Evolutionary conservation across 1,284 basidiomycete genomes (phyloP), one percentile per base, ranked within the genome.

Genomic region (Coniferiporia sulphurascens): DNA sequence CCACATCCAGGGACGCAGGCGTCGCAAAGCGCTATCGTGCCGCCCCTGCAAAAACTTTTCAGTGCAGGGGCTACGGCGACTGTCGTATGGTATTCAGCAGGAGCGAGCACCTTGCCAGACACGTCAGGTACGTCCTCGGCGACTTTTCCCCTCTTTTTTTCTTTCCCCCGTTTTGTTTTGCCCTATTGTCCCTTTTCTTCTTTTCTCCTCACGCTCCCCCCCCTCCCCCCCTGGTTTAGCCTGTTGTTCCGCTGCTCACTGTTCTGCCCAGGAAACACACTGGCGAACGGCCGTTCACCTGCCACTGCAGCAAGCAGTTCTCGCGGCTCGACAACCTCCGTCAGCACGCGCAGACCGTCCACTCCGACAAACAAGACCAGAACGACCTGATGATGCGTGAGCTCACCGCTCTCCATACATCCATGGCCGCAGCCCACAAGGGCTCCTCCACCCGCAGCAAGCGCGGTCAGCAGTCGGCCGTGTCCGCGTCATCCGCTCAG

Each of bases 41-140:
- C 5, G 84, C 87, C 0, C 87, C 88, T 5, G 85, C 90, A 60
- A 97, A 96, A 77, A 91, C 95, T 61, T 98, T 97, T 73, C 91
- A 95, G 68, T 98, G 95, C 76, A 83, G 87, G 61, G 95, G 95
- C 8, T 98, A 92, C 71, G 95, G 93, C 64, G 93, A 95, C 58
- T 98, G 95, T 75, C 83, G 89, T 64, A 98, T 98, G 93, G 93
- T 95, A 60, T 98, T 98, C 73, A 93, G 89, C 58, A 80, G 95
- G 71, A 93, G 89, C 72, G 95, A 98, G 74, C 95, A 98, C 76
- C 79, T 98, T 4, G 95, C 95, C 61, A 83, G 95, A 66, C 95
- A 98, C 78, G 93, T 98, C 69, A 81, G 94, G 93, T 93, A 70
- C 67, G 79, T 73, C 57, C 59, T 59, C 56, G 59, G 58, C 59